Evolutionary conservation across 2,329 filamentous ascomycete genomes (phyloP).

Genomic region (Sordariomycetes sp.): DNA sequence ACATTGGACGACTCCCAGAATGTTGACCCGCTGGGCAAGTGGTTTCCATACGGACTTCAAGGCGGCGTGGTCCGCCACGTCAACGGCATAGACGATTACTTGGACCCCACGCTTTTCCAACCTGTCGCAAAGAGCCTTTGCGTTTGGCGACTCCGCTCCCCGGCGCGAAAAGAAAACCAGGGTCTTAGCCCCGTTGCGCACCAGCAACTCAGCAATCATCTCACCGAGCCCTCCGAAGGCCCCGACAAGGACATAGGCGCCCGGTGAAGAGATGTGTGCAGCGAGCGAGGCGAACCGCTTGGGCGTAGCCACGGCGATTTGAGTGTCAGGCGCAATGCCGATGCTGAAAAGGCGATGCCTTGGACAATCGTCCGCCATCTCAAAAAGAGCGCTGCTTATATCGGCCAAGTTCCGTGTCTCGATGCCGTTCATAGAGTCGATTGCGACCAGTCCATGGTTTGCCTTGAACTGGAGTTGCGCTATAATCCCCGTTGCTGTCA

Average conservation of each 20-base stretch:
- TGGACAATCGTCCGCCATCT: constrained; percentile 4
- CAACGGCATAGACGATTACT: constrained; percentile 20
- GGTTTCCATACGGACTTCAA: constrained; percentile 13
- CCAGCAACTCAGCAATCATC: constrained; percentile 35
- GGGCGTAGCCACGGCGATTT: constrained; percentile 12
- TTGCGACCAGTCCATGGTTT: not conserved
- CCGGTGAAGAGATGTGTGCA: constrained; percentile 13
- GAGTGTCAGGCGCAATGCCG: constrained; percentile 1
- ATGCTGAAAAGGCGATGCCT: constrained; percentile 6
- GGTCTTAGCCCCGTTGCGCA: constrained; percentile 33
- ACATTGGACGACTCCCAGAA: constrained; percentile 21
- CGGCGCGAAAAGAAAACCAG: constrained; percentile 41
- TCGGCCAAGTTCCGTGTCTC: not conserved
- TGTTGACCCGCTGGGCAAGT: constrained; percentile 11
- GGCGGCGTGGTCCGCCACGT: constrained; percentile 24
- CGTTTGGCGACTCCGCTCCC: constrained; percentile 16
- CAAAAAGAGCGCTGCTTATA: not conserved
- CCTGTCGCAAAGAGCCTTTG: constrained; percentile 16
- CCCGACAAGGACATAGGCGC: constrained; percentile 40
- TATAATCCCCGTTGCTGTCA: constrained; percentile 1
- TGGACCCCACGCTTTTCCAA: constrained; percentile 18
- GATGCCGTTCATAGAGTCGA: not conserved
- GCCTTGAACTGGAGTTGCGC: not conserved
- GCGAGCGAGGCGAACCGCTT: constrained; percentile 12
- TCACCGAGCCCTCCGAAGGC: constrained; percentile 44